Base-by-base conservation (phyloP, 2,329 filamentous ascomycete genomes). In the Colletotrichum simmondsii region DNA sequence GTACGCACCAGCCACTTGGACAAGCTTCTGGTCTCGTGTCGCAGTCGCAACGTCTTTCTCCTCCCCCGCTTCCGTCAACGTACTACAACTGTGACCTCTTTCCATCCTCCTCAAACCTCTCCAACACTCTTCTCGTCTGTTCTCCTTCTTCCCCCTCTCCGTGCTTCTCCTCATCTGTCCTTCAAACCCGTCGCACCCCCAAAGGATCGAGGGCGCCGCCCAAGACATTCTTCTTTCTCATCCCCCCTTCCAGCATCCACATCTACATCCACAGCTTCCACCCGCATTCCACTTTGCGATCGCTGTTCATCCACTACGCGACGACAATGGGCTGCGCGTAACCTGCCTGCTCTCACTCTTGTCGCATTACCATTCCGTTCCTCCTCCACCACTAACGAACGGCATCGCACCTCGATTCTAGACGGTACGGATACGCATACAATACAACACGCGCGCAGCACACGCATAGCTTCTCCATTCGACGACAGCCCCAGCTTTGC, bases 241-340 rank as follows among this genome's bases (percentile, higher is more conserved):
- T 30, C 22, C 26, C 53, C 54, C 54, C 46, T 53, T 42, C 35
- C 49, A 53, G 28, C 28, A 49, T 30, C 26, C 24, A 37, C 57
- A 71, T 53, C 60, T 28, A 30, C 60, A 46, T 28, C 63, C 60
- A 59, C 46, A 42, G 32, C n/a, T 32, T 58, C 30, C 59, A 24
- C 61, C 56, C 56, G 53, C 57, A 53, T 74, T 65, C 64, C 68
- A 52, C 70, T 46, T 70, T 68, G 72, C 65, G 69, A 69, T 62
- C 69, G 58, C 35, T 65, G 22, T 56, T 62, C 60, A 49, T 63
- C 30, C 52, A 63, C 57, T 69, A 46, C 69, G 64, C 62, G 54
- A 77, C 77, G 76, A 81, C 78, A 76, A 82, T 82, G 80, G 78
- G 80, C 80, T 76, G 78, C 79, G 78, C 80, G 76, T 82, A 78